Conservation (phyloP, 192 early-diverging fungal species). For the Backusella tuberculispora region DNA sequence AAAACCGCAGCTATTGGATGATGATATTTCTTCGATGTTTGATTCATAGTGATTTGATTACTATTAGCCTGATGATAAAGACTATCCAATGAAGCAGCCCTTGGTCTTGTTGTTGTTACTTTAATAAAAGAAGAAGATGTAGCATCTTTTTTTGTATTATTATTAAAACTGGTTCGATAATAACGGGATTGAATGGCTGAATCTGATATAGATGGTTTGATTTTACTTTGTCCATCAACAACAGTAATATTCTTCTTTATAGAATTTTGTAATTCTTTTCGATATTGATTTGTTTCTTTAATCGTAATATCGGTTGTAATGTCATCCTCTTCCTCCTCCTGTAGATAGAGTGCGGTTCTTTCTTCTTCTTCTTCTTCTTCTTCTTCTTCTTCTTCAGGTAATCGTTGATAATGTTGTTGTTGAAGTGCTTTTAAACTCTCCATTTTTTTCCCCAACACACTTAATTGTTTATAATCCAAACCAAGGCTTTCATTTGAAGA, state of each 20-base stretch:
- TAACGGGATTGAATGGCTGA: not conserved
- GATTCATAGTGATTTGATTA: not conserved
- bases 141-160: too few species aligned
- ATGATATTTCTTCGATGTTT: not conserved
- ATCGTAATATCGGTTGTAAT: too few species aligned
- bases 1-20: not conserved
- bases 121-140: too few species aligned
- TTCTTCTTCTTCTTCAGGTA: not conserved
- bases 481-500: not conserved
- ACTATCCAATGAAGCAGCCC: conserved; percentile 1
- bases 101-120: not conserved
- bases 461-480: conserved; percentile 29
- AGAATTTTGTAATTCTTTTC: not conserved
- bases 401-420: conserved; percentile 9
- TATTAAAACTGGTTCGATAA: not conserved
- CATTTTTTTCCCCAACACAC: conserved; percentile 36
- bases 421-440: conserved; percentile 38
- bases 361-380: not conserved
- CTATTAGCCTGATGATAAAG: not conserved
- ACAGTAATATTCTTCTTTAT: not conserved
- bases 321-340: too few species aligned
- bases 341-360: too few species aligned
- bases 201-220: not conserved
- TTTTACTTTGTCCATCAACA: not conserved
- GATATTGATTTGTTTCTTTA: not conserved